These are phyloP conservation scores for Pseudocercospora vitis DNA, from an alignment of 2,329 filamentous ascomycete species.

Conservation along the genomic window DNA sequence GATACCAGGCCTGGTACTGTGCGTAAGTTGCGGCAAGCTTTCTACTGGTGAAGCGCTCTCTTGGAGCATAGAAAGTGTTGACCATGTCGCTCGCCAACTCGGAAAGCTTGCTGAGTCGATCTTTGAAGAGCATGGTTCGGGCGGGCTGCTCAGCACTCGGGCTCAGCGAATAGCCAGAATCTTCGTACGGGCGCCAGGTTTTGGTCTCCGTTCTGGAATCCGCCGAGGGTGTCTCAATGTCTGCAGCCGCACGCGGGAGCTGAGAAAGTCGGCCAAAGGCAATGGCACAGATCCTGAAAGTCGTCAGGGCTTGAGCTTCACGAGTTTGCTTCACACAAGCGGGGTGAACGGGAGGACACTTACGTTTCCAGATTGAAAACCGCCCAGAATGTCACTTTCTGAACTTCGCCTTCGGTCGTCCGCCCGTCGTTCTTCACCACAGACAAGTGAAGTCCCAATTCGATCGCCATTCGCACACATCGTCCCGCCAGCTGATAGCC, in stretches of 20 bases:
- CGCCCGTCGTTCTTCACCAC: conserved; percentile 39
- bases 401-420: conserved; percentile 48
- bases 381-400: conserved; percentile 56
- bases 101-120: conserved; percentile 67
- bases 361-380: conserved; percentile 52
- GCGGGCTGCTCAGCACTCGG: conserved; percentile 68
- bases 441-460: conserved; percentile 66
- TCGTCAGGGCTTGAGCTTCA: conserved; percentile 12
- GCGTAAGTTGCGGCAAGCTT: conserved; percentile 65
- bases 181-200: conserved; percentile 41
- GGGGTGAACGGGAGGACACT: conserved; percentile 24
- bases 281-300: conserved; percentile 46
- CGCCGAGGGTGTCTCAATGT: conserved; percentile 47
- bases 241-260: conserved; percentile 51
- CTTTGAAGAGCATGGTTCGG: conserved; percentile 47
- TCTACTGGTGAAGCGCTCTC: conserved; percentile 62
- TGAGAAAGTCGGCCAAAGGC: conserved; percentile 50
- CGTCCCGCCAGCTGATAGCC: conserved; percentile 73
- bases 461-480: conserved; percentile 69
- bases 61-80: conserved; percentile 71
- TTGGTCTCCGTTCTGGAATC: conserved; percentile 34
- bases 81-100: conserved; percentile 72
- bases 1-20: conserved; percentile 71
- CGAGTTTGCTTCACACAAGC: background rate
- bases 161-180: conserved; percentile 44